A percentile compares a stretch with the other conserved stretches of the same genome.
phyloP scores from a whole-genome alignment of 1,139 yeast species.

The Candida sojae region DNA sequence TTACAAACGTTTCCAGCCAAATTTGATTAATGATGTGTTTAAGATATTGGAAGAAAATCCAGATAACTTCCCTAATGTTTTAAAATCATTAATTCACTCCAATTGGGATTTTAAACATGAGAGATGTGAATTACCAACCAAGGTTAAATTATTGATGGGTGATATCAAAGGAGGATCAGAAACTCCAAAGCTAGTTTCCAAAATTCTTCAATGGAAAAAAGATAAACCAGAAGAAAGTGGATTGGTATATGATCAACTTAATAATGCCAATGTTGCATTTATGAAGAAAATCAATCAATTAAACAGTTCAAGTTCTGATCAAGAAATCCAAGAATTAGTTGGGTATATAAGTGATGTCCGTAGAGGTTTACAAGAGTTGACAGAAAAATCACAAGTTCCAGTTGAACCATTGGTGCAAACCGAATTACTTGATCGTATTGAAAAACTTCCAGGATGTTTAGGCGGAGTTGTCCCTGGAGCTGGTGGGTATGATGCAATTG shows the following conservation, averaged over 20 bases:
- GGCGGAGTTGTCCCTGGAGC: slow-evolving; percentile 99
- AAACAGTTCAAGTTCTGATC: not conserved
- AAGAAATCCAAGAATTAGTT: slow-evolving; percentile 1
- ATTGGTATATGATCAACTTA: slow-evolving; percentile 54
- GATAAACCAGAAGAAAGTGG: slow-evolving; percentile 52
- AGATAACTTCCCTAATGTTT: slow-evolving; percentile 14
- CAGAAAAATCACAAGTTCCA: slow-evolving; percentile 73
- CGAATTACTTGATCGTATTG: slow-evolving; percentile 61
- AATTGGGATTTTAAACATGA: slow-evolving; percentile 62
- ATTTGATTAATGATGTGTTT: slow-evolving; percentile 45
- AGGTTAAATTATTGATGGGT: slow-evolving; percentile 79
- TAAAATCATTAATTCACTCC: slow-evolving; percentile 44
- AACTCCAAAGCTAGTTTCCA: slow-evolving; percentile 85
- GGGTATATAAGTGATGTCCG: slow-evolving; percentile 54
- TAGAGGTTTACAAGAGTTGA: slow-evolving; percentile 54
- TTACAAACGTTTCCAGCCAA: slow-evolving; percentile 71
- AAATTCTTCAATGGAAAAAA: slow-evolving; percentile 71
- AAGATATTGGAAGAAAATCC: slow-evolving; percentile 11
- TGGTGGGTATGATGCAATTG: slow-evolving; percentile 94
- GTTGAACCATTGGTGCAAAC: slow-evolving; percentile 87
- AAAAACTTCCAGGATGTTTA: slow-evolving; percentile 64
- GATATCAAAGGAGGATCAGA: slow-evolving; percentile 92
- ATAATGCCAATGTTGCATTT: slow-evolving; percentile 58
- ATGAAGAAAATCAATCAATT: slow-evolving; percentile 50
- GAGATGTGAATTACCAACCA: slow-evolving; percentile 65